Evolutionary conservation across 1,284 basidiomycete species (phyloP).

Genomic region (Ceratobasidium papillatum): DNA sequence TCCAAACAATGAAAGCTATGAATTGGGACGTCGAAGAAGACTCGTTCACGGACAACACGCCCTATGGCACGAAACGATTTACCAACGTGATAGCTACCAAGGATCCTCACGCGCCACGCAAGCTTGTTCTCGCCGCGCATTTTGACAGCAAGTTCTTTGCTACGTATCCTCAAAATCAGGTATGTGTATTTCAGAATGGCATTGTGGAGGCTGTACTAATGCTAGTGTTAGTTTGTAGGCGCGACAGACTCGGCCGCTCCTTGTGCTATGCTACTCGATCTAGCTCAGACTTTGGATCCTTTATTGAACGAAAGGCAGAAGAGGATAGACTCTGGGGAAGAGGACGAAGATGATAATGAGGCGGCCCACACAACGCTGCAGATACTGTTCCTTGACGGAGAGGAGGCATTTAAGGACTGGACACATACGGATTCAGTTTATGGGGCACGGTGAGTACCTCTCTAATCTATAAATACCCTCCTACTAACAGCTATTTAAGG

Average conservation of each 20-base stretch:
- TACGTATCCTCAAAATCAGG: conserved; percentile 74
- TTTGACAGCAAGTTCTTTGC: conserved; percentile 95
- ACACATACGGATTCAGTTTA: conserved; percentile 91
- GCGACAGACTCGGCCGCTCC: conserved; percentile 98
- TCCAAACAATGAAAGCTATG: conserved; percentile 69
- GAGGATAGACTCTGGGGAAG: conserved; percentile 61
- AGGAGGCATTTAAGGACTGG: conserved; percentile 95
- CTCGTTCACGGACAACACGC: conserved; percentile 80
- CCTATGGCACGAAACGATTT: conserved; percentile 82
- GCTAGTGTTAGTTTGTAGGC: conserved; percentile 80
- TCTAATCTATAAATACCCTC: conserved; percentile 4
- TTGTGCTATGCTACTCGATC: conserved; percentile 91
- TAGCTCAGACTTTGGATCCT: conserved; percentile 80
- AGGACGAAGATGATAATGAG: conserved; percentile 73
- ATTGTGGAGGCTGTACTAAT: conserved; percentile 23
- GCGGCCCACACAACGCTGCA: conserved; percentile 86
- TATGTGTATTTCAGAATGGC: conserved; percentile 51
- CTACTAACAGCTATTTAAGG: conserved; percentile 55
- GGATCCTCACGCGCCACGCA: conserved; percentile 81
- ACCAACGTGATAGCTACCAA: conserved; percentile 96
- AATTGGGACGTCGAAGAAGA: conserved; percentile 90
- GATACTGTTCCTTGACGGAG: conserved; percentile 97
- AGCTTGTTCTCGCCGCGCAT: conserved; percentile 91
- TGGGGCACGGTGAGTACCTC: conserved; percentile 75
- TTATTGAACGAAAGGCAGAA: conserved; percentile 71